These are phyloP conservation scores for Tolypocladium endophyticum DNA, from an alignment of 2,329 filamentous ascomycete genomes.

Conservation along the genomic window DNA sequence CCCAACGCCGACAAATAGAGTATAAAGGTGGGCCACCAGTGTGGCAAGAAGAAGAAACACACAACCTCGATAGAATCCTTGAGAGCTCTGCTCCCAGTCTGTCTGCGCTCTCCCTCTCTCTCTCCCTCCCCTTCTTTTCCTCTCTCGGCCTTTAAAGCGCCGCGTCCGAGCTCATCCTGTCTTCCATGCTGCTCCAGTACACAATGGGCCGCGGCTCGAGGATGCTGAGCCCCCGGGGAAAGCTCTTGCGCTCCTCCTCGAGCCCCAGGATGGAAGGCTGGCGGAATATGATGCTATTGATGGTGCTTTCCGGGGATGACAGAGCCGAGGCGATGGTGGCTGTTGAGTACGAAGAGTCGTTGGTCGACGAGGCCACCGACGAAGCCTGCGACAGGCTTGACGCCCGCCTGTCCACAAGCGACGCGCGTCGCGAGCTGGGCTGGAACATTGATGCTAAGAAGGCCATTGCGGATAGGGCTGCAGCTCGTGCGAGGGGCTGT, in stretches of 20 bases:
- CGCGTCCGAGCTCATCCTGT: constrained; percentile 35
- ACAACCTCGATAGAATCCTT: not conserved
- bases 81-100: not conserved
- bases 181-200: constrained; percentile 54
- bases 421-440: not conserved
- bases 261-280: constrained; percentile 46
- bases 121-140: not conserved
- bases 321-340: constrained; percentile 30
- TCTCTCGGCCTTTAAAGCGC: not conserved
- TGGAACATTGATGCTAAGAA: not conserved
- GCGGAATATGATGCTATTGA: constrained; percentile 49
- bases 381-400: constrained; percentile 37
- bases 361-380: constrained; percentile 29
- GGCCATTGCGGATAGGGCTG: not conserved
- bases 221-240: constrained; percentile 41
- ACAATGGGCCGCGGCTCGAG: constrained; percentile 53
- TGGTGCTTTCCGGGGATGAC: constrained; percentile 35
- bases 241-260: constrained; percentile 45
- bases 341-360: constrained; percentile 25
- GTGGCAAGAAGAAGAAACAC: not conserved
- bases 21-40: not conserved
- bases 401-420: constrained; percentile 8
- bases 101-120: not conserved
- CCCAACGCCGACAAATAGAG: not conserved
- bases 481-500: not conserved